Base-by-base conservation (phyloP, 331 rosid genomes). In the Malus hybrid region DNA sequence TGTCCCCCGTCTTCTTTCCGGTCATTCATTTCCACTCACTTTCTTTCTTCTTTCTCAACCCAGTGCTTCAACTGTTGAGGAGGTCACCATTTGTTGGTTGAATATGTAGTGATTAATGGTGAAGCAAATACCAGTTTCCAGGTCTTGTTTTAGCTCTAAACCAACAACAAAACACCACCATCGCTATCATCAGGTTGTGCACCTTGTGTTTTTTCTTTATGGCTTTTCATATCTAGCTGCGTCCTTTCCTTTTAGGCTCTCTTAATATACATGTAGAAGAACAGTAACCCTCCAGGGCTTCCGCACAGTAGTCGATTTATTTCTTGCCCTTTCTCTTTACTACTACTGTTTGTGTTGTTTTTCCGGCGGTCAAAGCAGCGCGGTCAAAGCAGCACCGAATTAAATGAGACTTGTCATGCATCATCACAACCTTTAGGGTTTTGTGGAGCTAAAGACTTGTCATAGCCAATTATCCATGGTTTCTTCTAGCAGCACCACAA, bases 401-500 rank as follows among this genome's bases (percentile, higher is more conserved):
- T 65, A 16, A 16, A 65, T 3, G 24, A 33, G 69, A 65, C 48
- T 58, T 58, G 18, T 29, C 42, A 7, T 52, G 18, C 67, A 28
- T 29, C 67, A 2, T 58, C 67, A 29, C 10, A 29, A 64, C 18
- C 68, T 18, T 52, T 16, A 64, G 46, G 44, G 67, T 32, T 64
- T 52, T 52, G 57, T 6, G 22, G 36, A 62, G 66, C 29, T 29
- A 52, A 30, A 29, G 39, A 29, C 1, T 29, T 63, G 34, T 28
- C 18, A 28, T 28, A 62, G 14, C 8, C 34, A 62, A 28, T 62
- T 9, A 20, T 12, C 24, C 63, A 82, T 84, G 84, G 73, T 84
- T 80, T 69, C 82, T 61, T 77, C 55, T 12, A 84, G 71, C 68
- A 58, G 58, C 72, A 60, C 29, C 28, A 29, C 11, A 1, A 26